Base-by-base conservation (phyloP, 2,329 filamentous ascomycete species). In the Stagonosporopsis chrysanthemi region DNA sequence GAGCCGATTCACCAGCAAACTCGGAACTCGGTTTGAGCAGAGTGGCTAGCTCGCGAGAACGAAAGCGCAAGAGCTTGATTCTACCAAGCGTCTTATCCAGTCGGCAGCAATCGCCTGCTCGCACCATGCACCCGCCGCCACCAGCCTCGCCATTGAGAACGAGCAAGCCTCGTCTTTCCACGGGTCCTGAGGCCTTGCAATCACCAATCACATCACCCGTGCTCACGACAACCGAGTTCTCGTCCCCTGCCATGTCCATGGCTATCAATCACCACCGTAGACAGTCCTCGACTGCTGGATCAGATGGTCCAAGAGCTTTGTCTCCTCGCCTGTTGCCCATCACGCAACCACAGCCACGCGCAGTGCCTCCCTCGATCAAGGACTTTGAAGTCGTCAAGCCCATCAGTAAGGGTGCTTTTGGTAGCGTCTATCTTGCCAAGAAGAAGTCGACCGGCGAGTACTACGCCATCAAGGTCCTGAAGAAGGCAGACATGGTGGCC, bases 321-420 rank as follows among this genome's bases (percentile, higher is more conserved):
- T 99, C 95, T 5, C 95, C 95, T 6, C 87, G 92, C 23, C 77
- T 98, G 47, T 87, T 85, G 44, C 89, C 91, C 3, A 89, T 90
- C 56, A 86, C 88, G 36, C 90, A 93, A 28, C 90, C 90, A 1
- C 92, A 96, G 74, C 91, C 92, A 45, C 89, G 92, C 56, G 92
- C 94, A 28, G 89, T 94, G 1, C 91, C 95, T 3, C 92, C 94
- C 7, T 99, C 96, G 0, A 99, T 99, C 79, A 98, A 98, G 69
- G 95, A 99, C 72, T 99, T 99, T 67, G 95, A 99, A 75, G 97
- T 99, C 66, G 97, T 99, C 80, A 99, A 99, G 73, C 95, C 95
- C 6, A 99, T 99, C 77, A 99, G 95, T 79, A 98, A 97, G 78
- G 95, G 95, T 46, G 95, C 95, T 4, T 99, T 99, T 75, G 95